Conservation (phyloP, 495 filamentous ascomycete species). For the Podospora comata region DNA sequence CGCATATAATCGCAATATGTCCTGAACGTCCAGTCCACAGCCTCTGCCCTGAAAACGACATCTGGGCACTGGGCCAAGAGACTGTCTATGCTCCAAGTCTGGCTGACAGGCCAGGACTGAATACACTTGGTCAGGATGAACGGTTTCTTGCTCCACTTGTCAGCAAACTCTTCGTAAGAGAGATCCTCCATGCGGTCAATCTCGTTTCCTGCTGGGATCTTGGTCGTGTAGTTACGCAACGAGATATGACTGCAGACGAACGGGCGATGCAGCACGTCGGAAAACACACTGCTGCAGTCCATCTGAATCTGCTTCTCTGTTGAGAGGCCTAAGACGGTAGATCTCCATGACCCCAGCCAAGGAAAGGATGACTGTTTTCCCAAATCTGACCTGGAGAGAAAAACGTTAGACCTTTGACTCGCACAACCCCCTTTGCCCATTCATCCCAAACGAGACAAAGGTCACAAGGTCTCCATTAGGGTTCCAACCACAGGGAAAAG, state of each 20-base stretch:
- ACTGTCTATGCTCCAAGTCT: constrained; percentile 65
- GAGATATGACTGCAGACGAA: constrained; percentile 82
- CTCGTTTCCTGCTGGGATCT: constrained; percentile 69
- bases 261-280: constrained; percentile 85
- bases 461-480: neutral
- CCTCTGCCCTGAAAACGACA: constrained; percentile 79
- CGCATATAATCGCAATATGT: constrained; percentile 83
- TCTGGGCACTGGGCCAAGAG: constrained; percentile 63
- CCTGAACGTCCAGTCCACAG: constrained; percentile 83
- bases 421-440: neutral
- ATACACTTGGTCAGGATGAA: constrained; percentile 89
- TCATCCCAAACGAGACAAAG: neutral
- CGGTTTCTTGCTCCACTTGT: constrained; percentile 71
- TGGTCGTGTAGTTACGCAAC: constrained; percentile 59
- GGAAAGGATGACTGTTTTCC: constrained; percentile 43
- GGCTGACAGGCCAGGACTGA: constrained; percentile 75
- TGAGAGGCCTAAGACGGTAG: constrained; percentile 68
- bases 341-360: constrained; percentile 87
- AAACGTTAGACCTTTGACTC: neutral
- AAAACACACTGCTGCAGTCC: constrained; percentile 77
- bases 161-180: constrained; percentile 67
- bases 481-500: neutral
- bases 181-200: constrained; percentile 70
- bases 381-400: constrained; percentile 22
- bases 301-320: constrained; percentile 48